Evolutionary conservation across 352 stramenopile species (phyloP).

Genomic region (Phytophthora rubi): DNA sequence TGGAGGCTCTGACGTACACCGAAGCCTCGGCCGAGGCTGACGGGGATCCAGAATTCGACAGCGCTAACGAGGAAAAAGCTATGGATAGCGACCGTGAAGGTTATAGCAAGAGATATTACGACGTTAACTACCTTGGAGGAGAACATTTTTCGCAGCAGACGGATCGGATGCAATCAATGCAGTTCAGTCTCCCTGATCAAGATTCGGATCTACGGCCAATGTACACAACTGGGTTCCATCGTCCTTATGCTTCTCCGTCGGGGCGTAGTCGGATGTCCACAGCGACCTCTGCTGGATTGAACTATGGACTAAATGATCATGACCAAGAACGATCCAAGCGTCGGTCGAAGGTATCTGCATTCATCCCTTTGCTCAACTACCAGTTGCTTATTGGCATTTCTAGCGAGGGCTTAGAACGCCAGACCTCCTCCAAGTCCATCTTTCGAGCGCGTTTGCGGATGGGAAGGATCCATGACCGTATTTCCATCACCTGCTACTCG

Average conservation of each 20-base stretch:
- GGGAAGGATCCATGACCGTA: slow-evolving; percentile 72
- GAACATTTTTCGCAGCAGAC: slow-evolving; percentile 50
- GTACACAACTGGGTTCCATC: slow-evolving; percentile 71
- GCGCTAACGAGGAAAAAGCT: slow-evolving; percentile 41
- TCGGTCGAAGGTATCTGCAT: slow-evolving; percentile 52
- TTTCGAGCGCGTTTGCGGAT: slow-evolving; percentile 74
- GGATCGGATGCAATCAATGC: slow-evolving; percentile 71
- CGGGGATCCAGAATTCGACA: slow-evolving; percentile 33
- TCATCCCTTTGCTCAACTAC: slow-evolving; percentile 76
- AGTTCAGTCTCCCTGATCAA: slow-evolving; percentile 64
- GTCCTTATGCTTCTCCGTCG: slow-evolving; percentile 55
- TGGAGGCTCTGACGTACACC: slow-evolving; percentile 71
- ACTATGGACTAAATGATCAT: slow-evolving; percentile 35
- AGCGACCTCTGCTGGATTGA: slow-evolving; percentile 63
- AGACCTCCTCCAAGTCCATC: slow-evolving; percentile 50
- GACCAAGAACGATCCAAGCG: slow-evolving; percentile 44
- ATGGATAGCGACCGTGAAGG: slow-evolving; percentile 33
- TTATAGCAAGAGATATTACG: slow-evolving; percentile 32
- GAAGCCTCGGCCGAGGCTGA: slow-evolving; percentile 42
- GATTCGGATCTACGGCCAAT: slow-evolving; percentile 66
- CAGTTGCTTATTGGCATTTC: slow-evolving; percentile 73
- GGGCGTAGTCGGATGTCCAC: slow-evolving; percentile 74
- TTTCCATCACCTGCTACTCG: slow-evolving; percentile 75
- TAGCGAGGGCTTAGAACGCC: slow-evolving; percentile 46
- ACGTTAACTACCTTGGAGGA: slow-evolving; percentile 37